These are phyloP conservation scores for Podospora pseudocomata DNA, from an alignment of 495 filamentous ascomycete species.

Conservation along the genomic window DNA sequence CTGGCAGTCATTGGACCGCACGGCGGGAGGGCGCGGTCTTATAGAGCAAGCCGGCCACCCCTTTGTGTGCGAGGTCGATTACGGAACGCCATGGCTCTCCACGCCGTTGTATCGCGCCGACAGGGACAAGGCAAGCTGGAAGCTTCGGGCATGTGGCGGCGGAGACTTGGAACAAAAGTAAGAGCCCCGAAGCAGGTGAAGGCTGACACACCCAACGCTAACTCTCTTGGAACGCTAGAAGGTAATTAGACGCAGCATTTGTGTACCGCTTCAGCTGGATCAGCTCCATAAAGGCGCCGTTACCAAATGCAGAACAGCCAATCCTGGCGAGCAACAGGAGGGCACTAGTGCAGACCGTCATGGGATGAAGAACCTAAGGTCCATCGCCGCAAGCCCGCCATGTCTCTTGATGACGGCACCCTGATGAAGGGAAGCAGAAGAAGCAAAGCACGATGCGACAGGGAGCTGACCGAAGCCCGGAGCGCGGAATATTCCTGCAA, in stretches of 20 bases:
- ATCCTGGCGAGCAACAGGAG: constrained; percentile 11
- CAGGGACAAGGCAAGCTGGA: constrained; percentile 6
- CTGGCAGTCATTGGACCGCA: not conserved
- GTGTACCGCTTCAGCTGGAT: constrained; percentile 3
- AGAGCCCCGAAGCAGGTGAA: constrained; percentile 5
- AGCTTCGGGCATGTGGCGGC: constrained; percentile 8
- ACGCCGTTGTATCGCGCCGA: constrained; percentile 10
- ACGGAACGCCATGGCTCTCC: constrained; percentile 3
- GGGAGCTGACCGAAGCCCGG: not conserved
- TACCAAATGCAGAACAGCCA: constrained; percentile 11
- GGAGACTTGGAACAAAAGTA: not conserved
- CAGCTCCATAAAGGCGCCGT: constrained; percentile 14
- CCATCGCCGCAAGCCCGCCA: not conserved
- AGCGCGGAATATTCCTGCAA: constrained; percentile 5
- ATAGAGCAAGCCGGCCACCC: constrained; percentile 6
- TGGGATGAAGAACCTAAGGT: not conserved
- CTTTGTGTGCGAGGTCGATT: constrained; percentile 2
- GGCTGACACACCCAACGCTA: constrained; percentile 14
- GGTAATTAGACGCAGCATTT: constrained; percentile 9
- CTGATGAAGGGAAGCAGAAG: not conserved
- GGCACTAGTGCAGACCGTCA: not conserved
- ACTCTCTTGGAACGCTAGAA: constrained; percentile 1
- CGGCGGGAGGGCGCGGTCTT: constrained; percentile 1
- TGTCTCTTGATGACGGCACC: not conserved
- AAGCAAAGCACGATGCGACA: not conserved